These are phyloP conservation scores for Ogataea zsoltii DNA, from an alignment of 805 yeast species.

Conservation along the genomic window DNA sequence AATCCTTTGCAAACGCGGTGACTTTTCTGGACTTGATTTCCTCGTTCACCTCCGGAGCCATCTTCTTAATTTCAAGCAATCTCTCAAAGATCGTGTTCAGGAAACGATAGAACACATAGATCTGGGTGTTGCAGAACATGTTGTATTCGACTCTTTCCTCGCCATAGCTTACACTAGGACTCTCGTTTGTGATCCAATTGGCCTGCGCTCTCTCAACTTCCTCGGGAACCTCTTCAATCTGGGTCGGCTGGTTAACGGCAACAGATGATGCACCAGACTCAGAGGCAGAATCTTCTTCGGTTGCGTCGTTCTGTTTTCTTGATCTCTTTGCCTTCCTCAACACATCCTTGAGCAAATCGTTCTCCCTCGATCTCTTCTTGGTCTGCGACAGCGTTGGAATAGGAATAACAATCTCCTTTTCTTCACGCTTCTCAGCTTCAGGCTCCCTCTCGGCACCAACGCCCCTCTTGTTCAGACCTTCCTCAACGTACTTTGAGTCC, in stretches of 20 bases:
- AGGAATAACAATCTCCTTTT: conserved; percentile 18
- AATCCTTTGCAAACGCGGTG: conserved; percentile 82
- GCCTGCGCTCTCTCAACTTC: conserved; percentile 36
- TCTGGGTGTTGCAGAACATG: conserved; percentile 82
- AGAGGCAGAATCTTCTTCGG: conserved; percentile 23
- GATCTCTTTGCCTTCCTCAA: conserved; percentile 43
- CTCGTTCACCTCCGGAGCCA: conserved; percentile 67
- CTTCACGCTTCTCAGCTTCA: conserved; percentile 25
- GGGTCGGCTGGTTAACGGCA: conserved; percentile 7
- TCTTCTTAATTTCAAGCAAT: conserved; percentile 69
- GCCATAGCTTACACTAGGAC: conserved; percentile 27
- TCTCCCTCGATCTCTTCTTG: conserved; percentile 52
- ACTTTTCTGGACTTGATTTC: conserved; percentile 66
- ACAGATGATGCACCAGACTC: conserved; percentile 12
- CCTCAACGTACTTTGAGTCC: conserved; percentile 49
- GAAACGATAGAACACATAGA: conserved; percentile 87
- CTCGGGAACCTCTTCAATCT: conserved; percentile 24
- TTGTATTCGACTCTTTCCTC: conserved; percentile 60
- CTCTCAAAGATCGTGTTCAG: conserved; percentile 80
- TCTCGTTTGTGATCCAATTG: conserved; percentile 37
- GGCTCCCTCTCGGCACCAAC: conserved; percentile 27
- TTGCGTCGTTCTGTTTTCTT: conserved; percentile 27
- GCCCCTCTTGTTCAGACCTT: conserved; percentile 36
- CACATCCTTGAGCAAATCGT: conserved; percentile 62
- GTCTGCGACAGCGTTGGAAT: conserved; percentile 32